Evolutionary conservation across 306 rosid genomes (phyloP).

Genomic region (Biancaea sappan): DNA sequence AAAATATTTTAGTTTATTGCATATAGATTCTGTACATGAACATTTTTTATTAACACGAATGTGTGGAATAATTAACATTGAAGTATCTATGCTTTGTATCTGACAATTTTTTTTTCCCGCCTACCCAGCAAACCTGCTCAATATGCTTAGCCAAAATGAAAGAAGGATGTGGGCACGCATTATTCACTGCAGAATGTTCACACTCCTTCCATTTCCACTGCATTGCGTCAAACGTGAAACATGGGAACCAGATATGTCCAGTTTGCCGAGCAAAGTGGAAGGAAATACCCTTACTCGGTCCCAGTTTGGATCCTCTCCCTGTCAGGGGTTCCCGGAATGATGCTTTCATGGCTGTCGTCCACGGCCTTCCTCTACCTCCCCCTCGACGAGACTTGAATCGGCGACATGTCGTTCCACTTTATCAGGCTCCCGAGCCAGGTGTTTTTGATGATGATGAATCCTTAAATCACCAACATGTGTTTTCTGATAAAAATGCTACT

Average conservation of each 20-base stretch:
- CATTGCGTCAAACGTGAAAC: conserved; percentile 83
- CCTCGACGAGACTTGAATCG: conserved; percentile 69
- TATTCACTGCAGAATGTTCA: conserved; percentile 95
- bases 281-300: conserved; percentile 82
- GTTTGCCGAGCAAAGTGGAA: conserved; percentile 97
- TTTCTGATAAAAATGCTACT: conserved; percentile 41
- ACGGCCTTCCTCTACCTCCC: conserved; percentile 70
- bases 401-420: conserved; percentile 77
- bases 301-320: conserved; percentile 56
- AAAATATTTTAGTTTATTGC: conserved; percentile 1
- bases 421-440: conserved; percentile 80
- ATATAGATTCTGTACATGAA: neutral
- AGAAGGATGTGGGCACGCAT: conserved; percentile 93
- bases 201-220: conserved; percentile 98
- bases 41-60: neutral
- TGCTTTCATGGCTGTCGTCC: conserved; percentile 87
- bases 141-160: conserved; percentile 91
- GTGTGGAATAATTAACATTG: conserved; percentile 6
- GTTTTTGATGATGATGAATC: conserved; percentile 85
- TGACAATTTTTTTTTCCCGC: conserved; percentile 33
- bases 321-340: conserved; percentile 63
- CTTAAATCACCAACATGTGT: conserved; percentile 54
- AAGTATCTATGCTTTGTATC: conserved; percentile 22
- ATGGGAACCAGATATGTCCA: conserved; percentile 93
- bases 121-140: conserved; percentile 81